phyloP scores from a whole-genome alignment of 352 stramenopile species.

The Albugo laibachii region DNA sequence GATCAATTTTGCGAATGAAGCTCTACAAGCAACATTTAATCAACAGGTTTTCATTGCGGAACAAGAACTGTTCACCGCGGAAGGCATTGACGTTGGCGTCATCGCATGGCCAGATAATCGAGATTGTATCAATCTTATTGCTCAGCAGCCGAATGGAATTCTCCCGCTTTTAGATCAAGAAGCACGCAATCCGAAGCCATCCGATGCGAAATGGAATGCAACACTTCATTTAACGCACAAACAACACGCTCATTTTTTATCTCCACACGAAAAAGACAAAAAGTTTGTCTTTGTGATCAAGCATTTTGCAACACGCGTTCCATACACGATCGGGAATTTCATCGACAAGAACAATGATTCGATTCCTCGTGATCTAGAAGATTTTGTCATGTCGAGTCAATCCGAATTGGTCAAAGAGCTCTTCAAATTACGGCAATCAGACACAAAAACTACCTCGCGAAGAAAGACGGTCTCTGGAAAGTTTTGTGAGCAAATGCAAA shows the following conservation, averaged over 20 bases:
- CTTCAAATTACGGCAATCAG: constrained; percentile 19
- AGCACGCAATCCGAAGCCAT: constrained; percentile 55
- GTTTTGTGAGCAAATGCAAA: constrained; percentile 76
- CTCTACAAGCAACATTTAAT: constrained; percentile 78
- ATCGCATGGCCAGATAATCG: constrained; percentile 71
- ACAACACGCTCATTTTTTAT: constrained; percentile 44
- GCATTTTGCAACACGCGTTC: constrained; percentile 90
- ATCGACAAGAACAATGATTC: constrained; percentile 95
- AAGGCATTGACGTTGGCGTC: constrained; percentile 71
- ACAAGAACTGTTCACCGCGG: constrained; percentile 51
- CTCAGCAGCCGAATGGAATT: constrained; percentile 60
- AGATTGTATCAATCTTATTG: constrained; percentile 73
- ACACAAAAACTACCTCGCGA: constrained; percentile 12
- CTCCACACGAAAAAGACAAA: constrained; percentile 72
- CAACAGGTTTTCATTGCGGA: constrained; percentile 79
- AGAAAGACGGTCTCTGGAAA: constrained; percentile 56
- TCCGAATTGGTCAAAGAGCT: constrained; percentile 63
- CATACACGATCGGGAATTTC: constrained; percentile 90
- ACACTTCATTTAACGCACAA: constrained; percentile 63
- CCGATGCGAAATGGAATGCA: constrained; percentile 73
- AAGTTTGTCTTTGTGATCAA: constrained; percentile 90
- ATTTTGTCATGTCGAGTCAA: constrained; percentile 71
- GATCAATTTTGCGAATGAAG: constrained; percentile 83
- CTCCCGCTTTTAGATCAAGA: constrained; percentile 62
- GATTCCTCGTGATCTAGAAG: constrained; percentile 80